Base-by-base conservation (phyloP, 2,329 filamentous ascomycete species). In the Didymella segeticola region DNA sequence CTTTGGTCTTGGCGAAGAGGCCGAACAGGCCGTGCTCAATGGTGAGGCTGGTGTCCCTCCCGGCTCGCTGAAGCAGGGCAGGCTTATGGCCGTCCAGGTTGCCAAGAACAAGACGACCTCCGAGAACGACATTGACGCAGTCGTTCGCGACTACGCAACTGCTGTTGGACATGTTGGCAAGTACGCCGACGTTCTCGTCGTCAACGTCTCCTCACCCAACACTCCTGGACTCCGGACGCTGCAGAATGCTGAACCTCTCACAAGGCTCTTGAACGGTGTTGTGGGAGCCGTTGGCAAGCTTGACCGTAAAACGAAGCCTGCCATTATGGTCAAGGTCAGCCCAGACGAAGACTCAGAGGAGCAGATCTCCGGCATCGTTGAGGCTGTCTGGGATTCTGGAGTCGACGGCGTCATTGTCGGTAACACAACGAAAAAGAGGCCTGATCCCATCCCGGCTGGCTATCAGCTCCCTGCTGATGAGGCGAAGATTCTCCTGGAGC, bases 201-300 rank as follows among this genome's bases (percentile, higher is more conserved):
- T 99, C 69, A 99, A 99, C 68, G 95, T 99, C 43, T 96, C 92
- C 69, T 96, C 90, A 65, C 95, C 95, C 20, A 99, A 99, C 77
- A 98, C 93, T 0, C 93, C 93, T 0, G 93, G 95, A 0, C 82
- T 98, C 42, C 86, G 95, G 20, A 89, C 91, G 50, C 80, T 99
- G 30, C 95, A 99, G 77, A 89, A 90, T 2, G 85, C 88, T 0
- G 91, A 89, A 61, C 93, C 93, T 1, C 78, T 99, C 51, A 93
- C 91, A 2, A 80, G 85, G 34, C 88, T 99, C 39, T 79, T 99
- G 33, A 84, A 82, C 9, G 90, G 90, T 1, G 93, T 98, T 0
- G 93, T 98, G 1, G 81, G 85, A 14, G 90, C 93, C 49, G 92
- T 92, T 1, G 79, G 84, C 62, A 80, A 80, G 58, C 83, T 89